Conservation (phyloP, 805 yeast species). For the Candida verbasci region DNA sequence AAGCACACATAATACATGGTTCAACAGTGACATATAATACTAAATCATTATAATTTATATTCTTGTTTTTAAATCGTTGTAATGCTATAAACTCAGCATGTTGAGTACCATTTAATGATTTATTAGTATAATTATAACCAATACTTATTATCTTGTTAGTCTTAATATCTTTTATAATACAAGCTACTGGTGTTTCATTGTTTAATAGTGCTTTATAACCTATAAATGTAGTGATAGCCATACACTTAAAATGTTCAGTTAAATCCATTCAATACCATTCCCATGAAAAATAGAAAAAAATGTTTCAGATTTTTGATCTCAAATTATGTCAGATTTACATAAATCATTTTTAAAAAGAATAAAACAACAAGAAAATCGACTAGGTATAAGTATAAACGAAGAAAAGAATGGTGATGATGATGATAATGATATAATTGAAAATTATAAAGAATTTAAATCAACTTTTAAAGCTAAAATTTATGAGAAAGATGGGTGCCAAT, state of each 20-base stretch:
- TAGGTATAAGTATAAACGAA: constrained; percentile 17
- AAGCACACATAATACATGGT: constrained; percentile 98
- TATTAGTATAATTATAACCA: constrained; percentile 85
- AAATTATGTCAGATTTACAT: constrained; percentile 26
- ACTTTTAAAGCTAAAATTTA: constrained; percentile 18
- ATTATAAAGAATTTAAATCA: constrained; percentile 9
- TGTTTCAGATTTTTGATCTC: no score
- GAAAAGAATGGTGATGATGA: background rate
- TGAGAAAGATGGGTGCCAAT: constrained; percentile 8
- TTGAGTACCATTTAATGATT: constrained; percentile 77
- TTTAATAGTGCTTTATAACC: constrained; percentile 33
- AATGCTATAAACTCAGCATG: constrained; percentile 93
- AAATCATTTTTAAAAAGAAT: constrained; percentile 20
- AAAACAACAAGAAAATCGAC: constrained; percentile 19
- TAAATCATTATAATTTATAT: constrained; percentile 42
- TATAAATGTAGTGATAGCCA: constrained; percentile 35
- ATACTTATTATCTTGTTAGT: constrained; percentile 53
- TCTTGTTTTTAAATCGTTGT: constrained; percentile 23
- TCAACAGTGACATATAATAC: constrained; percentile 91
- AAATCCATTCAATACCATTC: no score
- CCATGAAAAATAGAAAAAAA: no score
- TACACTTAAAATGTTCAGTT: constrained; percentile 18
- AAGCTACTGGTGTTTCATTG: constrained; percentile 42
- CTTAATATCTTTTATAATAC: constrained; percentile 24
- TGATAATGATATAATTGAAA: constrained; percentile 5